Evolutionary conservation across 2,329 filamentous ascomycete species (phyloP).

Genomic region (Phyllosticta capitalensis): DNA sequence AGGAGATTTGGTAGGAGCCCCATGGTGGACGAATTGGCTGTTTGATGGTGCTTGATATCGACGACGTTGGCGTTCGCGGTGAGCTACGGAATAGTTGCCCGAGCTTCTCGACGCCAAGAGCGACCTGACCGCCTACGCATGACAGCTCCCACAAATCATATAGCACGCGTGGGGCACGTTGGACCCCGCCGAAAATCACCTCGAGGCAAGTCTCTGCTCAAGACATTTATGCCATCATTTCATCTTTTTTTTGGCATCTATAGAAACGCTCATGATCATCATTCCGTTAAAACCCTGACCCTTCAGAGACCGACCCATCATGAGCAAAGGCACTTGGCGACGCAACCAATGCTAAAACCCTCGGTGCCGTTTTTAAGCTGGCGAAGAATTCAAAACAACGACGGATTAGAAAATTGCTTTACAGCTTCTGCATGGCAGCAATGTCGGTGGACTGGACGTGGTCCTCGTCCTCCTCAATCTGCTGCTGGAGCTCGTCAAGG

Average conservation of each 20-base stretch:
- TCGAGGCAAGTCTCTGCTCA: background rate
- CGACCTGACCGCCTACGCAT: background rate
- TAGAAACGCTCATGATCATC: slow-evolving; percentile 11
- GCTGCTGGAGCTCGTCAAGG: slow-evolving; percentile 72
- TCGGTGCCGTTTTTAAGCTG: slow-evolving; percentile 5
- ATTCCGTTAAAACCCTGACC: slow-evolving; percentile 3
- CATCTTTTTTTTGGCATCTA: slow-evolving; percentile 7
- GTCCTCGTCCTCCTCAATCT: slow-evolving; percentile 54
- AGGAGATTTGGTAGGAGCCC: slow-evolving; percentile 60
- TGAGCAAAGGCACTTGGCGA: slow-evolving; percentile 3
- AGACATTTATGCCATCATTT: slow-evolving; percentile 4
- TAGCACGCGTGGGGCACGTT: background rate
- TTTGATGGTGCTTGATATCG: background rate
- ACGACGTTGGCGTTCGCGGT: background rate
- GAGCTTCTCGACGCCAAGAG: slow-evolving; percentile 5
- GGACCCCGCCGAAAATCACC: background rate
- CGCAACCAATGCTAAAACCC: slow-evolving; percentile 9
- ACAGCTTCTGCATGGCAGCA: slow-evolving; percentile 41
- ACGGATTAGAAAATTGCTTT: slow-evolving; percentile 15
- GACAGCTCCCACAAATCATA: background rate
- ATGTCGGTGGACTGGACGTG: slow-evolving; percentile 91
- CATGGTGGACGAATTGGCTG: slow-evolving; percentile 39
- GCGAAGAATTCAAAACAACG: slow-evolving; percentile 3
- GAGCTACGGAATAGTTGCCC: background rate
- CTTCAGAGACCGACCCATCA: slow-evolving; percentile 1